Conservation (phyloP, 305 asterid genomes). For the Solanum chacoense region DNA sequence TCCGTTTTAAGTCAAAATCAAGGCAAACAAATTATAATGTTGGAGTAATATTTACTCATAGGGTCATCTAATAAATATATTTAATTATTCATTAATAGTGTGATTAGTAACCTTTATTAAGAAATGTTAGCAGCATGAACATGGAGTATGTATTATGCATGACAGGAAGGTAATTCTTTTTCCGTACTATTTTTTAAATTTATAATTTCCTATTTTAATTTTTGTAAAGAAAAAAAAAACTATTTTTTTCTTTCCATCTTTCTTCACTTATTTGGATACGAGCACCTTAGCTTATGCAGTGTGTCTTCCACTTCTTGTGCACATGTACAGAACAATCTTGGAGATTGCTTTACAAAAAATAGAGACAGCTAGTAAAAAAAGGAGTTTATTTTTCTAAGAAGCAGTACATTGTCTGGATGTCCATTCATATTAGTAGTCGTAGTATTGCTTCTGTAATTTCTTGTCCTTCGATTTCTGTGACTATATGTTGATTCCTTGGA, state of each 20-base stretch:
- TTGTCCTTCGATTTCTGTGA: neutral
- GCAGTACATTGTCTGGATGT: neutral
- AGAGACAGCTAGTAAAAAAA: neutral
- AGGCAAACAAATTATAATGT: neutral
- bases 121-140: neutral
- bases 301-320: constrained; percentile 1
- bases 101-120: neutral
- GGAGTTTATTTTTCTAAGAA: neutral
- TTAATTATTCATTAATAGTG: neutral
- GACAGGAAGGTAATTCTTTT: neutral
- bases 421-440: neutral
- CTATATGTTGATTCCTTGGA: neutral
- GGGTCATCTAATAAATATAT: neutral
- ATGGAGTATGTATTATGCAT: neutral
- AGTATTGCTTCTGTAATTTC: neutral
- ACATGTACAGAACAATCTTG: neutral
- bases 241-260: neutral
- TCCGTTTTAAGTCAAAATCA: neutral
- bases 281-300: neutral
- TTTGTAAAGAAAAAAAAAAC: neutral
- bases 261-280: neutral
- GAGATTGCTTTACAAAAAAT: neutral
- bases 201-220: neutral
- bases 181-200: neutral
- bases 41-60: neutral